These are phyloP conservation scores for Boletellus deceptivus DNA, from an alignment of 1,284 basidiomycete genomes.

Conservation along the genomic window DNA sequence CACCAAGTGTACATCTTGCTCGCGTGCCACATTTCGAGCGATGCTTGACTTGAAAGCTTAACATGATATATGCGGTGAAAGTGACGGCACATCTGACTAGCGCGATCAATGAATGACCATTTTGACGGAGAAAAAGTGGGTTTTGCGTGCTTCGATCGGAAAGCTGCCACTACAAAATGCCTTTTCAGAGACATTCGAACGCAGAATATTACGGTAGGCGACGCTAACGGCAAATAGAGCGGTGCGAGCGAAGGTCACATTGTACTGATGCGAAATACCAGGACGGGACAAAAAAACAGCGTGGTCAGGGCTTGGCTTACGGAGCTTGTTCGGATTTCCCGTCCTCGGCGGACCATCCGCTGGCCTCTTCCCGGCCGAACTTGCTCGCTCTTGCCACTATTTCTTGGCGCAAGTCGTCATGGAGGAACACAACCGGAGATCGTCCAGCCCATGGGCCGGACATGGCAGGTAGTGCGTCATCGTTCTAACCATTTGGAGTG, in stretches of 20 bases:
- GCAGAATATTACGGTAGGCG: neutral
- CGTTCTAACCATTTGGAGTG: neutral
- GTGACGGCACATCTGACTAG: neutral
- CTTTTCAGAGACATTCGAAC: neutral
- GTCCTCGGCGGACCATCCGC: neutral
- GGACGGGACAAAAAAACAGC: too few relatives aligned
- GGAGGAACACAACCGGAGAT: neutral
- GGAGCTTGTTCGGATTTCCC: neutral
- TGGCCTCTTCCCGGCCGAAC: neutral
- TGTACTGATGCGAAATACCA: neutral
- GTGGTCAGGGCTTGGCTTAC: neutral
- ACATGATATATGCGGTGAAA: neutral
- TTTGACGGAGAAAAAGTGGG: constrained; percentile 1
- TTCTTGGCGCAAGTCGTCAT: neutral
- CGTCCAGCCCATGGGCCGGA: neutral
- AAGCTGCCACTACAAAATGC: neutral
- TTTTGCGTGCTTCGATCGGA: neutral
- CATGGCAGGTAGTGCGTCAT: neutral
- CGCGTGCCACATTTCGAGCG: neutral
- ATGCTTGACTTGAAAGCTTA: neutral
- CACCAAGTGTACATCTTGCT: neutral
- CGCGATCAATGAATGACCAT: neutral
- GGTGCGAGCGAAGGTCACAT: neutral
- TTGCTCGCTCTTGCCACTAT: neutral
- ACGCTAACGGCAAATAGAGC: neutral